Base-by-base conservation (phyloP, 2,329 filamentous ascomycete species). In the Trichoderma koningiopsis region DNA sequence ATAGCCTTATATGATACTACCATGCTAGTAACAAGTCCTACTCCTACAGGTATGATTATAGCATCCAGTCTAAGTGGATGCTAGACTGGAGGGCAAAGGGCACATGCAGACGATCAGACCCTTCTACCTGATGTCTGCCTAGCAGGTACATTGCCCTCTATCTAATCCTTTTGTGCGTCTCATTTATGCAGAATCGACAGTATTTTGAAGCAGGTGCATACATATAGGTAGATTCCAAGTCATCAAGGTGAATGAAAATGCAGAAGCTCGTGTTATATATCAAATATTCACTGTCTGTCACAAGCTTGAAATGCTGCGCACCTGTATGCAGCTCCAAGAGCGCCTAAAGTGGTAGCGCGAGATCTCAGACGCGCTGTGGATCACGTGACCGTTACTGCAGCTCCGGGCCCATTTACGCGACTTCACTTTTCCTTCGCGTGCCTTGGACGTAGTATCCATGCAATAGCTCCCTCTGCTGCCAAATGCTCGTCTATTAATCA, bases 341-440 rank as follows among this genome's bases (percentile, higher is more conserved):
- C 40, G 40, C 40, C 40, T 33, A 19, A 7, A 31, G 24, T n/a
- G 29, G 27, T 16, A 56, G 27, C 52, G 14, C 35, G 22, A 19
- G 13, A 24, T 35, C 6, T 22, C n/a, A 8, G 35, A 49, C 47
- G 60, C 60, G 60, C 37, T 8, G 4, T 2, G 1, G 27, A 19
- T 70, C 69, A 70, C 65, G 69, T 70, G 69, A 40, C 13, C 29
- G 6, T 40, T n/a, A 4, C 24, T 24, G 35, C 14, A 68, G 52
- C 73, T 59, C 72, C 69, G 69, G 35, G 72, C 76, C 40, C 78
- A 82, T 82, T 81, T 79, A 82, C 81, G 80, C 81, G 80, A 80
- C 79, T 71, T 53, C 27, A 24, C 75, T 74, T 76, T 78, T 81
- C 79, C 79, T 79, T 79, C 80, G 80, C 79, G 80, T 40, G 58